A percentile compares a stretch with the other conserved stretches of the same genome.
phyloP scores from a whole-genome alignment of 2,329 filamentous ascomycete species.

The Pyricularia grisea region DNA sequence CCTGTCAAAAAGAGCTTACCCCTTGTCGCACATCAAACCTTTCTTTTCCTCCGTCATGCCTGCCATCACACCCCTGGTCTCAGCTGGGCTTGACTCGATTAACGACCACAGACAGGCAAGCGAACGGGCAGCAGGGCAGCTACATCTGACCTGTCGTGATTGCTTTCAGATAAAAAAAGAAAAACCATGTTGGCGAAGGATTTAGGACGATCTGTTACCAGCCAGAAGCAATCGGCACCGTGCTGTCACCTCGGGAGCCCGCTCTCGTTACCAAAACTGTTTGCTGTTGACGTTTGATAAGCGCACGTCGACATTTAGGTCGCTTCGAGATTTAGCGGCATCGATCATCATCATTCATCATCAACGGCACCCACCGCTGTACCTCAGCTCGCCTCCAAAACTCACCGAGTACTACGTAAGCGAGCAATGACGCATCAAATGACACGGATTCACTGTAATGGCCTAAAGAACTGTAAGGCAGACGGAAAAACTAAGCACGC shows the following conservation, averaged over 20 bases:
- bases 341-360: neutral
- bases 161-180: neutral
- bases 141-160: neutral
- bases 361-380: too few species aligned
- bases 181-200: neutral
- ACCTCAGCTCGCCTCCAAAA: neutral
- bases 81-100: neutral
- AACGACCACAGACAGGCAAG: neutral
- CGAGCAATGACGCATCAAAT: neutral
- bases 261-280: neutral
- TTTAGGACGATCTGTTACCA: neutral
- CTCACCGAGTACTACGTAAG: neutral
- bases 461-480: neutral
- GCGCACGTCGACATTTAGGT: neutral
- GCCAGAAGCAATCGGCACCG: neutral
- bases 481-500: too few species aligned
- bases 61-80: neutral
- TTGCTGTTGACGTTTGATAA: neutral
- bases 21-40: constrained; percentile 6
- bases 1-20: neutral
- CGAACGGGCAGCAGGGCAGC: neutral
- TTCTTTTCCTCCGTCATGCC: constrained; percentile 1
- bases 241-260: neutral
- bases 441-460: neutral
- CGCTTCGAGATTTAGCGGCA: neutral